These are phyloP conservation scores for Aspergillus puulaauensis DNA, from an alignment of 2,329 filamentous ascomycete genomes.

Conservation along the genomic window DNA sequence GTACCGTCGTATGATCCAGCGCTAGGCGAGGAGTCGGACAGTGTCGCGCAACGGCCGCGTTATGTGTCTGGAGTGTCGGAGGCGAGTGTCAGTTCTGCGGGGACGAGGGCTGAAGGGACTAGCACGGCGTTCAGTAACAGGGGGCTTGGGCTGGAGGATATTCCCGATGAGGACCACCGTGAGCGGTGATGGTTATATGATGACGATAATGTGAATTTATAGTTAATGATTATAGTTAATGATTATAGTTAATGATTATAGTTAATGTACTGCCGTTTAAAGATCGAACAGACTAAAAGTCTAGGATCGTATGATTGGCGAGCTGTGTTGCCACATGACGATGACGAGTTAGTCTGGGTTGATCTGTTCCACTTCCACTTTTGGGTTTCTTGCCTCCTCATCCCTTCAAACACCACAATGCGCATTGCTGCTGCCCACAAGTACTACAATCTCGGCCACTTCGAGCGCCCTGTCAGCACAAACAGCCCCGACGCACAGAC, in stretches of 20 bases:
- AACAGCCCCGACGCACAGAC: constrained; percentile 25
- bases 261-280: too few relatives aligned
- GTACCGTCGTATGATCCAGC: constrained; percentile 5
- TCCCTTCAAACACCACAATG: neutral
- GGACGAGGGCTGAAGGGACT: constrained; percentile 1
- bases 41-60: constrained; percentile 1
- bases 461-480: constrained; percentile 34
- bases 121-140: neutral
- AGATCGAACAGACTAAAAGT: fast-evolving
- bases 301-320: fast-evolving
- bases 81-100: constrained; percentile 9
- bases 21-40: neutral
- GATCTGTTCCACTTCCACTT: neutral
- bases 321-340: too few relatives aligned
- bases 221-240: too few relatives aligned
- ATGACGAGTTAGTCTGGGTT: neutral
- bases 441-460: constrained; percentile 33
- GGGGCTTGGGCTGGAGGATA: constrained; percentile 10
- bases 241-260: too few relatives aligned
- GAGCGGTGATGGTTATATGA: neutral
- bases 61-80: constrained; percentile 14
- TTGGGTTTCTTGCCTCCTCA: too few relatives aligned
- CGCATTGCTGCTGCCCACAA: neutral
- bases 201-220: too few relatives aligned
- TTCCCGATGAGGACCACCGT: neutral